Base-by-base conservation (phyloP, 139 green algal genomes). In the Auxenochlorella pyrenoidosa region DNA sequence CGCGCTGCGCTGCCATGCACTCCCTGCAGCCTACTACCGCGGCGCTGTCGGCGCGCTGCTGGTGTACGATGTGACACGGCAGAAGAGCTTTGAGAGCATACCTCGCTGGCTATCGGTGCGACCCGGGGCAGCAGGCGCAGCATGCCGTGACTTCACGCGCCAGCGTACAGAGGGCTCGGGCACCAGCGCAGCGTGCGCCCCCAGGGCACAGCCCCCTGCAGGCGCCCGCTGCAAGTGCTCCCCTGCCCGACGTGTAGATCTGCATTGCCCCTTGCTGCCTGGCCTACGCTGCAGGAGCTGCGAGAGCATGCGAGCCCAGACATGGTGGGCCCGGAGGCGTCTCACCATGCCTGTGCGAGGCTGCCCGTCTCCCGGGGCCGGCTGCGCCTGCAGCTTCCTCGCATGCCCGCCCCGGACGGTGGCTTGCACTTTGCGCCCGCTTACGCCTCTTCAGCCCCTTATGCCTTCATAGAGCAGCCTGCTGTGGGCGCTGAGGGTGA, bases 11-110 rank as follows among this genome's bases (percentile, higher is more conserved):
- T 51, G 36, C 38, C 71, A 16, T 78, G 71, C 71, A n/a, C 54
- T 24, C 16, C 18, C 15, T 81, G 76, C 93, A 51, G 97, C 97
- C 5, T 99, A 99, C 90, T 99, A 99, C 92, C 91, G 97, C 8
- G 97, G 97, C 16, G 97, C 97, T 44, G 97, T 99, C 0, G 97
- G 97, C 0, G 97, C 97, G 10, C 92, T 99, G 66, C 92, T 99
- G 19, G 97, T 99, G 47, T 99, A 99, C 84, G 97, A 99, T 87
- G 98, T 99, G 72, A 99, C 97, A 10, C 98, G 98, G 90, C 90
- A 93, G 95, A 93, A 96, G 3, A 98, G 94, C 0, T 99, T 98
- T 93, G 96, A 98, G 89, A 98, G 98, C 84, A 95, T 99, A 30
- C 94, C 97, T 88, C 90, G 97, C 38, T 99, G 97, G 97, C 91